A percentile compares a stretch with the other conserved stretches of the same genome.
phyloP scores from a whole-genome alignment of 345 rosid genomes.

The Populus simonii region DNA sequence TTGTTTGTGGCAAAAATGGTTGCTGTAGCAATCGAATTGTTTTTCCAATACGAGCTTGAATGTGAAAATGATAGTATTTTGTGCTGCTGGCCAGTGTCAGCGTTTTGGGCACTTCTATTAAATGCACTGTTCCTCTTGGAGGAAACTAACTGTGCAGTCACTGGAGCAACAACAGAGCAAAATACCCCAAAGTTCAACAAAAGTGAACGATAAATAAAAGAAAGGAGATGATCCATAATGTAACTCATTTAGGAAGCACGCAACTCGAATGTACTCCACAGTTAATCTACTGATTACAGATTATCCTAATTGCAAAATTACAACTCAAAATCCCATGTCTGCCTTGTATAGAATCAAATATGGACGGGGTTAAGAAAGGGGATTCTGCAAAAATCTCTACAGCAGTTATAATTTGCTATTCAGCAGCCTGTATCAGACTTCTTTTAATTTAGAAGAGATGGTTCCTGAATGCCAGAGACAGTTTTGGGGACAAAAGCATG shows the following conservation, averaged over 20 bases:
- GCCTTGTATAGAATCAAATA: neutral
- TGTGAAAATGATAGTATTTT: too few relatives aligned
- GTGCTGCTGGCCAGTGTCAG: too few relatives aligned
- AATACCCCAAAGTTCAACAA: too few relatives aligned
- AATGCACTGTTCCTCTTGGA: too few relatives aligned
- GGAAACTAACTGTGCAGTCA: too few relatives aligned
- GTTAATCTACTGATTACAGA: neutral
- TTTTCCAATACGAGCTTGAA: too few relatives aligned
- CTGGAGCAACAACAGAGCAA: too few relatives aligned
- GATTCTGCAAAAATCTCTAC: neutral
- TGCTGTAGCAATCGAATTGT: neutral
- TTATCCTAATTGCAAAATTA: neutral
- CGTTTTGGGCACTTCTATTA: too few relatives aligned
- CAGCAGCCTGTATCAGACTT: neutral
- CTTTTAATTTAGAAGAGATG: slow-evolving; percentile 30
- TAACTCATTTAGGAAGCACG: neutral
- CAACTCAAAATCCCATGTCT: neutral
- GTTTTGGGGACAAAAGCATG: slow-evolving; percentile 59
- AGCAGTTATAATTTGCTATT: neutral
- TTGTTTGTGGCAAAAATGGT: neutral
- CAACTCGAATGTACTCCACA: neutral
- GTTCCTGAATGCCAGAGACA: slow-evolving; percentile 59
- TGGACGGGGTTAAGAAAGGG: neutral
- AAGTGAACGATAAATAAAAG: too few relatives aligned
- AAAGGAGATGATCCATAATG: too few relatives aligned